Evolutionary conservation across 2,329 filamentous ascomycete species (phyloP), one percentile per base, ranked within the genome.

Genomic region (Esteya vermicola): DNA sequence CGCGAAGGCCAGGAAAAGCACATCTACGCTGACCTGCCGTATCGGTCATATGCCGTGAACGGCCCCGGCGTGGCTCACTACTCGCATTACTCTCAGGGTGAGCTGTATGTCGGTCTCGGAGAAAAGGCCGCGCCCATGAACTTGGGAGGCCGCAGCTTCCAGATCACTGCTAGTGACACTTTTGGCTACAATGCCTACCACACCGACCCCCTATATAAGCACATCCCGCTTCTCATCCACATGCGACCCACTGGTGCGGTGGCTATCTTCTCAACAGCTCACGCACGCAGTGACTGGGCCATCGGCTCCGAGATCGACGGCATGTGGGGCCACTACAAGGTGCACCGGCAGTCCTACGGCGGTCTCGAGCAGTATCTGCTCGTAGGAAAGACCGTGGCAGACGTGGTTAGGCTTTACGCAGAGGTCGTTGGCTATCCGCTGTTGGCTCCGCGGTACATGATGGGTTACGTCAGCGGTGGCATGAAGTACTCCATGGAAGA

Each of bases 101-200:
- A 66, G 3, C 60, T 85, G 0, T 76, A 85, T 48, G 70, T 82
- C 16, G 80, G 81, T 1, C 62, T 85, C 0, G 81, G 80, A 5
- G 80, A 85, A 53, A 84, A 84, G 53, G 65, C 75, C 6, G 79
- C 78, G 0, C 80, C 80, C 0, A 82, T 85, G 76, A 73, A 85
- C 50, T 63, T 85, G 1, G 75, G 69, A 0, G 77, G 75, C 25
- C 67, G 80, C 1, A 64, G 71, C 21, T 85, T 84, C 53, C 66
- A 69, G 21, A 61, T 85, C 13, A 75, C 77, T 0, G 78, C 76
- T 3, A 83, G 76, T 0, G 80, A 85, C 54, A 78, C 72, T 28
- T 85, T 85, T 48, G 78, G 80, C 3, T 84, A 85, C 51, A 78
- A 85, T 48, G 70, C 75, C 4, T 75, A 82, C 52, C 68, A 69